These are phyloP conservation scores for Prototheca cutis DNA, from an alignment of 163 green algal genomes.

Conservation along the genomic window DNA sequence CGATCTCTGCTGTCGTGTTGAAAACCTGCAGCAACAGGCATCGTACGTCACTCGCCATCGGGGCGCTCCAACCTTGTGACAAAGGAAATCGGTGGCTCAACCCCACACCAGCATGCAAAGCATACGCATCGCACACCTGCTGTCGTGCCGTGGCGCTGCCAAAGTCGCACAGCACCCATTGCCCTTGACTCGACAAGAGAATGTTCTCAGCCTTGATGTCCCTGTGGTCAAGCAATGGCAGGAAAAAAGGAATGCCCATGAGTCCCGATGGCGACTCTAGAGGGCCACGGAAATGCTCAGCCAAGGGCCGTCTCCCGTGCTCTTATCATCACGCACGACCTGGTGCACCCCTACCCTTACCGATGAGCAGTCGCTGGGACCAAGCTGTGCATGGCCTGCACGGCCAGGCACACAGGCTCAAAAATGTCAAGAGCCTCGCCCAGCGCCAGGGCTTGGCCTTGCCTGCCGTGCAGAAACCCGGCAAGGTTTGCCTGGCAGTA, in stretches of 20 bases:
- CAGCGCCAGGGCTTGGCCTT: conserved; percentile 25
- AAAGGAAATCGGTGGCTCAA: too few species aligned
- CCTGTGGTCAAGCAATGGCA: neutral
- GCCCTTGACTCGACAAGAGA: conserved; percentile 55
- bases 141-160: conserved; percentile 46
- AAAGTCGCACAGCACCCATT: conserved; percentile 92
- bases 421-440: conserved; percentile 43
- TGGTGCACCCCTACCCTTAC: too few species aligned
- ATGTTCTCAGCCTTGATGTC: conserved; percentile 95
- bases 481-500: conserved; percentile 62
- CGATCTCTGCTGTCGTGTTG: conserved; percentile 37
- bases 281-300: too few species aligned
- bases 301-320: too few species aligned
- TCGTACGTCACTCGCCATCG: too few species aligned
- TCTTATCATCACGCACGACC: too few species aligned
- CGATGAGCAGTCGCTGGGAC: conserved; percentile 62
- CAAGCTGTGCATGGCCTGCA: conserved; percentile 70
- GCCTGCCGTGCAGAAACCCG: conserved; percentile 31
- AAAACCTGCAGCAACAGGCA: too few species aligned
- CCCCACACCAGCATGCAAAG: too few species aligned
- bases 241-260: too few species aligned
- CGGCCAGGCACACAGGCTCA: conserved; percentile 41
- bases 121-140: too few species aligned
- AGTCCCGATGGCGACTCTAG: too few species aligned
- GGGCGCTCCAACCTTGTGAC: neutral